These are phyloP conservation scores for Aspergillus quadrilineatus DNA, from an alignment of 2,329 filamentous ascomycete species.

Conservation along the genomic window DNA sequence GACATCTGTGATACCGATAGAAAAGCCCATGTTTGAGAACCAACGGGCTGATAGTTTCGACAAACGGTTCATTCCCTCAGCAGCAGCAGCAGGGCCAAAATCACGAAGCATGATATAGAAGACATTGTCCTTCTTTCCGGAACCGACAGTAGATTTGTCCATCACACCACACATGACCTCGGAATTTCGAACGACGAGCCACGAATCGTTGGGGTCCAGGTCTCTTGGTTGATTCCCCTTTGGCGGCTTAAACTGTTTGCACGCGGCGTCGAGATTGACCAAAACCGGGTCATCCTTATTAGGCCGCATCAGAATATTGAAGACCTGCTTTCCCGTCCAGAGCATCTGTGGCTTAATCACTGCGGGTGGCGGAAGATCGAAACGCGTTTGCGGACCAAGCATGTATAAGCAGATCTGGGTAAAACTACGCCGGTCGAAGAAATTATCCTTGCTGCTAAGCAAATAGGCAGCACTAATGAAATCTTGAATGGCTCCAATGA, in stretches of 20 bases:
- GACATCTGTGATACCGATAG: slow-evolving; percentile 92
- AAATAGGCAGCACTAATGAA: slow-evolving; percentile 96
- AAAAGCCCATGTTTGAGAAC: slow-evolving; percentile 89
- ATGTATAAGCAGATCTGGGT: slow-evolving; percentile 90
- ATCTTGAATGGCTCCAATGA: slow-evolving; percentile 98
- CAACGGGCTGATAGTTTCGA: slow-evolving; percentile 86
- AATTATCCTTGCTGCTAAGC: slow-evolving; percentile 86
- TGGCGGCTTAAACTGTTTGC: slow-evolving; percentile 64
- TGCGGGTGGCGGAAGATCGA: slow-evolving; percentile 84
- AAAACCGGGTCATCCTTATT: slow-evolving; percentile 79
- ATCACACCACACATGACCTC: slow-evolving; percentile 96
- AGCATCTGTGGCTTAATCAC: slow-evolving; percentile 80
- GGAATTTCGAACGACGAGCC: slow-evolving; percentile 90
- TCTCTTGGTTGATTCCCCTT: slow-evolving; percentile 44
- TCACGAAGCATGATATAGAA: slow-evolving; percentile 97
- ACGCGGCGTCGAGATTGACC: slow-evolving; percentile 91
- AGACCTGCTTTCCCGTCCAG: slow-evolving; percentile 97
- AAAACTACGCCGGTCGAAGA: slow-evolving; percentile 86
- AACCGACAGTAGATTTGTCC: slow-evolving; percentile 97
- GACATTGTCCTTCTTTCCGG: slow-evolving; percentile 95
- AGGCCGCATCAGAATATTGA: slow-evolving; percentile 86
- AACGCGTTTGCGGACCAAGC: slow-evolving; percentile 73
- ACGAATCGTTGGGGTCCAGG: slow-evolving; percentile 84
- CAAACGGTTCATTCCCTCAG: slow-evolving; percentile 88
- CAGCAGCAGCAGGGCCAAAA: slow-evolving; percentile 85